Conservation (phyloP, 176 grass and related monocot species). For the Eragrostis nindensis region DNA sequence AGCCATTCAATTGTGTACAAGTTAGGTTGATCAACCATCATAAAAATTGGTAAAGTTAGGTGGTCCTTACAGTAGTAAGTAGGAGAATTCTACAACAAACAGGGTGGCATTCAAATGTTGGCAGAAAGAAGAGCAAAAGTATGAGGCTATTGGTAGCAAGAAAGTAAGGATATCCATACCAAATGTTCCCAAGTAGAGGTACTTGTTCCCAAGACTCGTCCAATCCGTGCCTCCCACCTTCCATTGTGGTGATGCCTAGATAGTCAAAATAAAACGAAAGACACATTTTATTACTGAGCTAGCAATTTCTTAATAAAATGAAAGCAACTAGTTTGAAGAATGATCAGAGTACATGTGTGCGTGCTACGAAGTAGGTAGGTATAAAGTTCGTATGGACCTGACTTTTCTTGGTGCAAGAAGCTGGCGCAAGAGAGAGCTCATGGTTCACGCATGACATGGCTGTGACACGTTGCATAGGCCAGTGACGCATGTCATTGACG, state of each 20-base stretch:
- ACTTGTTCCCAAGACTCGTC: slow-evolving; percentile 85
- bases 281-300: too few species aligned
- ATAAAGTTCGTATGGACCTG: neutral
- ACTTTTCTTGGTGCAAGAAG: neutral
- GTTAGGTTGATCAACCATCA: slow-evolving; percentile 53
- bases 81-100: slow-evolving; percentile 46
- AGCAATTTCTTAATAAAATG: too few species aligned
- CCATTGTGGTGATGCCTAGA: slow-evolving; percentile 92
- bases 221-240: slow-evolving; percentile 91
- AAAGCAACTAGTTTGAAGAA: too few species aligned
- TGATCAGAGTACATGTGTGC: too few species aligned
- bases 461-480: slow-evolving; percentile 19
- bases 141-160: slow-evolving; percentile 5
- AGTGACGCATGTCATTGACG: slow-evolving; percentile 32
- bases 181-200: slow-evolving; percentile 92
- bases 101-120: slow-evolving; percentile 37
- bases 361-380: too few species aligned
- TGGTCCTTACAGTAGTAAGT: slow-evolving; percentile 26
- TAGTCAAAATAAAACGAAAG: neutral
- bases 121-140: slow-evolving; percentile 32
- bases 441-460: slow-evolving; percentile 21
- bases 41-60: slow-evolving; percentile 55
- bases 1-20: slow-evolving; percentile 49
- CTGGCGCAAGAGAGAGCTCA: neutral
- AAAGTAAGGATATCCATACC: slow-evolving; percentile 39